phyloP scores from a whole-genome alignment of 805 yeast genomes.

The Clavispora phyllophila region DNA sequence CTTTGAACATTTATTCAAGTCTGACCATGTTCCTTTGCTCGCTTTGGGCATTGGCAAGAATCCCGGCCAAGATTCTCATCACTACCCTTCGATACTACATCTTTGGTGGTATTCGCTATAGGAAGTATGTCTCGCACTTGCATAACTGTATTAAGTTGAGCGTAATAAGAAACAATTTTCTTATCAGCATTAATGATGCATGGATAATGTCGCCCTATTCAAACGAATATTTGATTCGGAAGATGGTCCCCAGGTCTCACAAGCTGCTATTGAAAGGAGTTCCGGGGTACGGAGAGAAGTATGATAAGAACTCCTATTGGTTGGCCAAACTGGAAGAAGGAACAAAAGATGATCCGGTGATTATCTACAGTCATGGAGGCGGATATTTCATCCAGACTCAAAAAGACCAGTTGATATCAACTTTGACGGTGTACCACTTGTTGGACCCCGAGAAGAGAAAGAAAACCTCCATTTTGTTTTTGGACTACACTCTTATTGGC shows the following conservation, averaged over 20 bases:
- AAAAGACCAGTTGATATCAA: constrained; percentile 25
- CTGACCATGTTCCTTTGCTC: background rate
- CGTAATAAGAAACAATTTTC: constrained; percentile 9
- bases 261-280: constrained; percentile 5
- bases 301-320: constrained; percentile 30
- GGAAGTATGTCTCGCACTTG: constrained; percentile 10
- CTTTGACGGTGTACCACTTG: constrained; percentile 25
- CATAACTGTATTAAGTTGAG: constrained; percentile 11
- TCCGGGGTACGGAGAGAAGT: constrained; percentile 30
- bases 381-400: constrained; percentile 31
- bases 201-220: constrained; percentile 10
- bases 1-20: too few species aligned
- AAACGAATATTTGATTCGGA: constrained; percentile 10
- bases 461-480: constrained; percentile 21
- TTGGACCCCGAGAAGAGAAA: constrained; percentile 19
- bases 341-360: constrained; percentile 23
- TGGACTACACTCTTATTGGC: constrained; percentile 30
- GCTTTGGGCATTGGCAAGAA: background rate
- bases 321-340: constrained; percentile 24
- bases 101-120: constrained; percentile 12
- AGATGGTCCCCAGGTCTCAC: constrained; percentile 7
- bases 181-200: constrained; percentile 12
- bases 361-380: constrained; percentile 38
- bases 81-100: constrained; percentile 13
- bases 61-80: constrained; percentile 10